These are phyloP conservation scores for Oleoguttula mirabilis DNA, from an alignment of 495 filamentous ascomycete species.

Conservation along the genomic window DNA sequence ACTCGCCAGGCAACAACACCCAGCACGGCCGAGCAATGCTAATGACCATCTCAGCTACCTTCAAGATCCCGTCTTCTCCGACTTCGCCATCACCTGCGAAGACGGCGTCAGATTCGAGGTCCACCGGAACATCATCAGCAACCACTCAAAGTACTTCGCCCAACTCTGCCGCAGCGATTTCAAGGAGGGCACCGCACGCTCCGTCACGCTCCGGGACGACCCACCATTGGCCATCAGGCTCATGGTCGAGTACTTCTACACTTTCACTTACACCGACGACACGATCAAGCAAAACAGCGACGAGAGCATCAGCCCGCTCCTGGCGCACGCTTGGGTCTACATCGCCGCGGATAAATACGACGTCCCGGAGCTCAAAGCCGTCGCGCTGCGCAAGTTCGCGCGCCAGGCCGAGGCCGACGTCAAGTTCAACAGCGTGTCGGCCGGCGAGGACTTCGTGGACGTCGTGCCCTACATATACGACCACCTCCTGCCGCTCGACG, in stretches of 20 bases:
- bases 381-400: background rate
- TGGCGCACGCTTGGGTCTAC: background rate
- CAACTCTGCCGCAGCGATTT: background rate
- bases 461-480: too few relatives aligned
- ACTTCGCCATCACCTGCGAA: background rate
- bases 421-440: too few relatives aligned
- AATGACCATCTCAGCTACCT: background rate
- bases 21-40: background rate
- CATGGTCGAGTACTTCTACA: conserved; percentile 1
- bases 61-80: background rate
- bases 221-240: background rate
- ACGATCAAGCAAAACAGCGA: background rate
- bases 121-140: background rate
- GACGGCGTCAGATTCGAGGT: background rate
- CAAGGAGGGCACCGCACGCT: background rate
- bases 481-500: too few relatives aligned
- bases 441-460: too few relatives aligned
- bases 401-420: too few relatives aligned
- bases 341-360: background rate
- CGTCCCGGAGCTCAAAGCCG: background rate
- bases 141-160: background rate
- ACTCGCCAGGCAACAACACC: too few relatives aligned
- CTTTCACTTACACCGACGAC: background rate
- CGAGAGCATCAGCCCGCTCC: background rate
- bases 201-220: background rate